Evolutionary conservation across 2,329 filamentous ascomycete species (phyloP).

Genomic region (Neoascochyta sp.): DNA sequence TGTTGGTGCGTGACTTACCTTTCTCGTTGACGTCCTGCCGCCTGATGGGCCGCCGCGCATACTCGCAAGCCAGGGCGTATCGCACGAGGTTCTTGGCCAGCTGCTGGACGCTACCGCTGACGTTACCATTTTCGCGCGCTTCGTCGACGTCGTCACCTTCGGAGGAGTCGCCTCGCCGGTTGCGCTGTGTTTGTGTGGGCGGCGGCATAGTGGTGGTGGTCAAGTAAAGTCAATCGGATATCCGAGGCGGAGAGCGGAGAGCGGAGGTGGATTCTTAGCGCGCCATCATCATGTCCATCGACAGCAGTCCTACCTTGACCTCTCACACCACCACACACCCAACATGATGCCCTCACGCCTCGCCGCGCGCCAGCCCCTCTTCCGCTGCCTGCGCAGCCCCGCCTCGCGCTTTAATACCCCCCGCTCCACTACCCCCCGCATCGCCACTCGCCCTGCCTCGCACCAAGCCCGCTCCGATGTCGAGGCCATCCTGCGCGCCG

Average conservation of each 20-base stretch:
- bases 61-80: slow-evolving; percentile 59
- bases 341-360: slow-evolving; percentile 32
- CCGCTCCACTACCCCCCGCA: slow-evolving; percentile 12
- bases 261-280: no score
- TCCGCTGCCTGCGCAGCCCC: slow-evolving; percentile 25
- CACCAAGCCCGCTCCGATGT: slow-evolving; percentile 13
- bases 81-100: slow-evolving; percentile 61
- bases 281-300: slow-evolving; percentile 16
- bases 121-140: slow-evolving; percentile 5
- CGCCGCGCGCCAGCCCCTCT: slow-evolving; percentile 26
- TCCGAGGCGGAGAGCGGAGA: no score
- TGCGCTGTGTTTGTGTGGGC: slow-evolving; percentile 18
- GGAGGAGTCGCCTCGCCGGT: slow-evolving; percentile 13
- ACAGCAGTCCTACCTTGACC: no score
- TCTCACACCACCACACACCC: slow-evolving; percentile 9
- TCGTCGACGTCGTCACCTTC: slow-evolving; percentile 17
- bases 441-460: slow-evolving; percentile 16
- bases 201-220: no score
- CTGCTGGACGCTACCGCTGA: slow-evolving; percentile 37
- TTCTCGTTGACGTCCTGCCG: slow-evolving; percentile 57
- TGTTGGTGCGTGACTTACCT: slow-evolving; percentile 17
- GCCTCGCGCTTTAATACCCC: no score
- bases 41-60: slow-evolving; percentile 55
- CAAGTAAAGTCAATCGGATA: no score
- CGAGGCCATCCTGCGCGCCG: slow-evolving; percentile 11